Percentiles rank a stretch among this genome's conserved stretches.
Conservation (phyloP, 306 rosid species). For the Arachis stenosperma region DNA sequence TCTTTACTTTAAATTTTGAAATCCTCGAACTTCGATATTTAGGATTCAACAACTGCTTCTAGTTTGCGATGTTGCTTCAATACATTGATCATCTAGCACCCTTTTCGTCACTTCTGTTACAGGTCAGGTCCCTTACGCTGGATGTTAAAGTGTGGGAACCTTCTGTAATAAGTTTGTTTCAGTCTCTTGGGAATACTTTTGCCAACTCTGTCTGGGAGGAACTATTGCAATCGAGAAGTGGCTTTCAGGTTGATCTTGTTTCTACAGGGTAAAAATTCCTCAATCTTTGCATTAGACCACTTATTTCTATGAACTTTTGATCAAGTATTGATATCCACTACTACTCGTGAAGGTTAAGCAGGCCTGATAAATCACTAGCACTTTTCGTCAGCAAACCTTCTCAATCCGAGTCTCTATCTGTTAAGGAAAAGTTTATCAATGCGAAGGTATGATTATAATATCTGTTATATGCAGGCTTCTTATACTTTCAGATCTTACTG, state of each 20-base stretch:
- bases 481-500: constrained; percentile 13
- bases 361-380: constrained; percentile 68
- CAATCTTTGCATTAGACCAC: constrained; percentile 31
- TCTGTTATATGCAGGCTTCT: constrained; percentile 13
- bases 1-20: neutral
- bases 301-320: constrained; percentile 24
- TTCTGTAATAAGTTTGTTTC: constrained; percentile 91
- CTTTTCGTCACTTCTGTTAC: constrained; percentile 41
- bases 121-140: constrained; percentile 97
- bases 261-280: constrained; percentile 80
- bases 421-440: constrained; percentile 97
- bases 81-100: constrained; percentile 35
- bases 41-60: constrained; percentile 5
- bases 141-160: constrained; percentile 99
- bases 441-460: constrained; percentile 70
- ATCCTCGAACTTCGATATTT: constrained; percentile 6
- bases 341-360: constrained; percentile 68
- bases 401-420: constrained; percentile 83
- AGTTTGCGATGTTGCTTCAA: constrained; percentile 29
- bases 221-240: constrained; percentile 87
- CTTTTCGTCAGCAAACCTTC: constrained; percentile 75
- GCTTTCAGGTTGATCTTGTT: constrained; percentile 86
- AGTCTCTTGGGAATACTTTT: constrained; percentile 94
- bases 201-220: constrained; percentile 99
- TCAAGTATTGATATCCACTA: constrained; percentile 40